These are phyloP conservation scores for Apophysomyces variabilis DNA, from an alignment of 371 early-diverging fungal genomes.

Conservation along the genomic window DNA sequence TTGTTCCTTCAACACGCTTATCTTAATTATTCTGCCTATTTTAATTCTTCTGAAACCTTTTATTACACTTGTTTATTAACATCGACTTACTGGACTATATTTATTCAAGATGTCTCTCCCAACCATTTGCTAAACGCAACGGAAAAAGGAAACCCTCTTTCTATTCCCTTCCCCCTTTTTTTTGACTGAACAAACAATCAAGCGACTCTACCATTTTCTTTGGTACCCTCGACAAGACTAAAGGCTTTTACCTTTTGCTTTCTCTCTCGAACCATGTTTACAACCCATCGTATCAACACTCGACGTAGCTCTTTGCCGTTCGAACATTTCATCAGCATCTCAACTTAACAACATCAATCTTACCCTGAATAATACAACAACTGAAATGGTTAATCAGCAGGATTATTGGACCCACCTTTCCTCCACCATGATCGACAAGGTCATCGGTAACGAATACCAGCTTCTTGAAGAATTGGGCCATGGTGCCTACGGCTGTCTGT, in stretches of 20 bases:
- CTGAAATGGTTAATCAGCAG: conserved; percentile 16
- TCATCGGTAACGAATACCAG: conserved; percentile 44
- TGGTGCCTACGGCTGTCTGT: conserved; percentile 64
- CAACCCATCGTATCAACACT: conserved; percentile 1
- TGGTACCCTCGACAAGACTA: conserved; percentile 3
- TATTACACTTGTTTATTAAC: neutral
- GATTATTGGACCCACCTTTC: conserved; percentile 29
- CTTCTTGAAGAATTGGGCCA: conserved; percentile 60
- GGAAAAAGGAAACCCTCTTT: neutral
- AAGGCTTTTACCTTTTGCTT: neutral
- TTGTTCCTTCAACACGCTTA: too few species aligned
- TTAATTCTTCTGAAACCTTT: neutral
- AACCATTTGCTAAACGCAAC: neutral
- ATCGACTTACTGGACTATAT: neutral
- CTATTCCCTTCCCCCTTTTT: neutral
- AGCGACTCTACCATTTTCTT: conserved; percentile 4
- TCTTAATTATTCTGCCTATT: neutral
- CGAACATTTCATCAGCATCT: conserved; percentile 8
- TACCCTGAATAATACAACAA: conserved; percentile 5
- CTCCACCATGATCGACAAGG: conserved; percentile 22
- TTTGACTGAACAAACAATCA: conserved; percentile 10
- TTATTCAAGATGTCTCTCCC: neutral
- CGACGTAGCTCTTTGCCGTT: conserved; percentile 12
- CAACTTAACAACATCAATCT: conserved; percentile 1
- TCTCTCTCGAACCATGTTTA: conserved; percentile 5